Evolutionary conservation across 108 stramenopile species (phyloP).

Genomic region (Stephanodiscus triporus): DNA sequence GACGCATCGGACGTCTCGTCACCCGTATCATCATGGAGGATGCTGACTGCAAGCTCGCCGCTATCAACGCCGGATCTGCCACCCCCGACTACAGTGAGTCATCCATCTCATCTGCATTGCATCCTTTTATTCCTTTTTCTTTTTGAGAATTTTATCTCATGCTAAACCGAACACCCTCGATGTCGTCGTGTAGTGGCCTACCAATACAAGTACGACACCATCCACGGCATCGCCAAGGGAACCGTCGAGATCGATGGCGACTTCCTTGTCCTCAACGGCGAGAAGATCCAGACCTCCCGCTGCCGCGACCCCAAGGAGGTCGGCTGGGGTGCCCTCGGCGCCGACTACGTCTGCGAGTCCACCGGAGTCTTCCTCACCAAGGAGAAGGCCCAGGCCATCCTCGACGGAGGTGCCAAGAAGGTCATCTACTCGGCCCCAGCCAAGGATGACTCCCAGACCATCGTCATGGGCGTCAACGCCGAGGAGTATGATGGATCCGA

Average conservation of each 20-base stretch:
- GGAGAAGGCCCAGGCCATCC: slow-evolving; percentile 91
- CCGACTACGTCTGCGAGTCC: slow-evolving; percentile 99
- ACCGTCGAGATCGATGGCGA: slow-evolving; percentile 96
- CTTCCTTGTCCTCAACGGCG: slow-evolving; percentile 94
- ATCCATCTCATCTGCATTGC: too few species aligned
- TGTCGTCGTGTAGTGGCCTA: slow-evolving; percentile 74
- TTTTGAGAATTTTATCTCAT: too few species aligned
- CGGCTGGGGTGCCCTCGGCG: slow-evolving; percentile 92
- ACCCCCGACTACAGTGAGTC: slow-evolving; percentile 87
- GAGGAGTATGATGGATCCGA: slow-evolving; percentile 90
- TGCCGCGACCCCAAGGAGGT: slow-evolving; percentile 96
- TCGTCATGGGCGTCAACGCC: slow-evolving; percentile 99
- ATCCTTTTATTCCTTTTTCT: too few species aligned
- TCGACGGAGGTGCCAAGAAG: slow-evolving; percentile 98
- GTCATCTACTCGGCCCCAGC: slow-evolving; percentile 99
- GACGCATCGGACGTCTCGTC: slow-evolving; percentile 99
- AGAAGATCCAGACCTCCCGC: slow-evolving; percentile 90
- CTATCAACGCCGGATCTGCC: slow-evolving; percentile 96
- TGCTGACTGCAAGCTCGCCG: slow-evolving; percentile 81
- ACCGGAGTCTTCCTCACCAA: slow-evolving; percentile 98
- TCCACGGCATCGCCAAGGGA: slow-evolving; percentile 96
- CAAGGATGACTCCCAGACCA: slow-evolving; percentile 98
- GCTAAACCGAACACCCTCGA: slow-evolving; percentile 44
- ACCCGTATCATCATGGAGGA: slow-evolving; percentile 96
- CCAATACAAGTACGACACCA: slow-evolving; percentile 99